Evolutionary conservation across 2,329 filamentous ascomycete species (phyloP).

Genomic region (Hypocreales sp.): DNA sequence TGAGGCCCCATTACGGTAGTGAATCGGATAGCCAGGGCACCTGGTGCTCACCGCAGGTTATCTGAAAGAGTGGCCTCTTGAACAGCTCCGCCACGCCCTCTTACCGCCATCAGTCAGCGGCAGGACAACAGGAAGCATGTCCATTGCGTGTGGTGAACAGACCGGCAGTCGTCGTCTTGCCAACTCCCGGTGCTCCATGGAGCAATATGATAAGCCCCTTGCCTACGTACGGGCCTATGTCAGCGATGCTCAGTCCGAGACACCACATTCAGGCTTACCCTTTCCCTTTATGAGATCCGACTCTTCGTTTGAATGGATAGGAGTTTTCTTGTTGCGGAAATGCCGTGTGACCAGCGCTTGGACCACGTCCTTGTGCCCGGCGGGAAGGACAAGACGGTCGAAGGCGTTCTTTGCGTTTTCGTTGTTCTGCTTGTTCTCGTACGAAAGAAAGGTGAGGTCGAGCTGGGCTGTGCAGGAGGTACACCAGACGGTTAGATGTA

Average conservation of each 20-base stretch:
- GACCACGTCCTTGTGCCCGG: background rate
- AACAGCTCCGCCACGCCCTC: constrained; percentile 24
- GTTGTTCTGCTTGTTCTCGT: background rate
- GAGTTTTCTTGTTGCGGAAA: too few relatives aligned
- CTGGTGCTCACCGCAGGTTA: constrained; percentile 25
- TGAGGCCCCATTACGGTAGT: too few relatives aligned
- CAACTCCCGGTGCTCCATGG: constrained; percentile 30
- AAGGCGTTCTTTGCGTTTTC: background rate
- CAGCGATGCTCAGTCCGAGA: too few relatives aligned
- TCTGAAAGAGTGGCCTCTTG: constrained; percentile 25
- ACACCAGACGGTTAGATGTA: too few relatives aligned
- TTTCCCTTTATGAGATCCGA: too few relatives aligned
- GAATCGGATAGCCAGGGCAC: too few relatives aligned
- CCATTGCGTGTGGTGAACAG: too few relatives aligned
- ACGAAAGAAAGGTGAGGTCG: background rate
- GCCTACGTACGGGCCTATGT: background rate
- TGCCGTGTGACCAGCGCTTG: too few relatives aligned
- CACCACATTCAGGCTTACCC: too few relatives aligned
- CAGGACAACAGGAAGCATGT: too few relatives aligned
- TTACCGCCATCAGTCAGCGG: background rate
- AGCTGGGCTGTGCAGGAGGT: too few relatives aligned
- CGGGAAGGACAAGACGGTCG: background rate
- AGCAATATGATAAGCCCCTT: constrained; percentile 26
- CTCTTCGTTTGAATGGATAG: too few relatives aligned
- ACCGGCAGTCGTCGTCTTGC: constrained; percentile 30